These are phyloP conservation scores for Plantago major DNA, from an alignment of 257 asterid genomes.

Conservation along the genomic window DNA sequence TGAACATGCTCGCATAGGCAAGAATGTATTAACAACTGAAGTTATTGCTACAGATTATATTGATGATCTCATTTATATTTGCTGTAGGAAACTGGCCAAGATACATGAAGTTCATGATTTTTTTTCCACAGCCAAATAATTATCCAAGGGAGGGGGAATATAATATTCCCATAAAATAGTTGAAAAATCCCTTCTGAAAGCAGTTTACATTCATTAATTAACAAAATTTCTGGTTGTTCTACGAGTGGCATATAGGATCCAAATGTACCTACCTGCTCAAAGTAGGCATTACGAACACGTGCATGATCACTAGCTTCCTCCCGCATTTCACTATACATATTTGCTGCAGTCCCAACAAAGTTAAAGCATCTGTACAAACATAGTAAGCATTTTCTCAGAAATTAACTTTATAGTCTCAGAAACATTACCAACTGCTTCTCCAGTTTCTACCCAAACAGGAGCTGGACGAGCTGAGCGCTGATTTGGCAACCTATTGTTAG, in stretches of 20 bases:
- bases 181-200: not conserved
- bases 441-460: slow-evolving; percentile 76
- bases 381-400: slow-evolving; percentile 18
- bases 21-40: no score
- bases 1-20: no score
- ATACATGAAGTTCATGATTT: no score
- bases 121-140: no score
- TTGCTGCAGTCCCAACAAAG: slow-evolving; percentile 68
- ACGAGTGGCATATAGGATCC: not conserved
- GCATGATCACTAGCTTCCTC: slow-evolving; percentile 99
- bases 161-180: no score
- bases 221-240: not conserved
- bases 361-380: slow-evolving; percentile 38
- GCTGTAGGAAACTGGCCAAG: no score
- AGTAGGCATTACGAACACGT: slow-evolving; percentile 84
- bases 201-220: not conserved
- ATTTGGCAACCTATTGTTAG: slow-evolving; percentile 42
- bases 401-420: slow-evolving; percentile 25
- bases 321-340: slow-evolving; percentile 88
- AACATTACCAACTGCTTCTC: slow-evolving; percentile 77
- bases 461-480: slow-evolving; percentile 61
- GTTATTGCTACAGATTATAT: no score
- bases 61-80: no score
- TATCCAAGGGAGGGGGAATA: no score
- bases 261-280: slow-evolving; percentile 76